Conservation (phyloP, 768 basidiomycete species). For the Mycena leptocephala region DNA sequence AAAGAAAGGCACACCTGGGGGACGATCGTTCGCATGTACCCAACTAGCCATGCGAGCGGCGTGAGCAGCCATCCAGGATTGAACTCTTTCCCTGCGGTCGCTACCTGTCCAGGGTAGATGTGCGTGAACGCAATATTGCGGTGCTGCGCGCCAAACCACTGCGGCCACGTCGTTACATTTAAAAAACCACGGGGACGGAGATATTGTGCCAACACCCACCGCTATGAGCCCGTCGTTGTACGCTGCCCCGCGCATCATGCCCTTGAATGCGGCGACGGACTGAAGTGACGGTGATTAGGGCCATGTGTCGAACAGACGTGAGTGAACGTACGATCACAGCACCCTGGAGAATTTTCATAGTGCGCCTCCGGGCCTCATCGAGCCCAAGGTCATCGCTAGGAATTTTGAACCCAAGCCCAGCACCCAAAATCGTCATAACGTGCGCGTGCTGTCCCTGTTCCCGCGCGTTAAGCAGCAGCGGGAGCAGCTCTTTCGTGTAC, state of each 20-base stretch:
- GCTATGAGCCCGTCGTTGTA: constrained; percentile 3
- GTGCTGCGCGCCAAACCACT: constrained; percentile 40
- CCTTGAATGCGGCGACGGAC: not conserved
- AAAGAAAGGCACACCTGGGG: not conserved
- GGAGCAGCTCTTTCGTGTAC: constrained; percentile 51
- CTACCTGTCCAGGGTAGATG: constrained; percentile 40
- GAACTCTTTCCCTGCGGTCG: not conserved
- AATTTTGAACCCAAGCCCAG: constrained; percentile 25
- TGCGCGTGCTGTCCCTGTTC: constrained; percentile 39
- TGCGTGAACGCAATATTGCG: constrained; percentile 42
- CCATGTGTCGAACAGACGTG: not conserved
- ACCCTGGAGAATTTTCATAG: not conserved
- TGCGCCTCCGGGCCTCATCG: not conserved
- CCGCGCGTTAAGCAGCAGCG: constrained; percentile 47
- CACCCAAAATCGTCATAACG: constrained; percentile 26
- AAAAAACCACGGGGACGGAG: not conserved
- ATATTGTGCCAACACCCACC: not conserved
- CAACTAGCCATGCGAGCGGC: not conserved
- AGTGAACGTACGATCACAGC: not conserved
- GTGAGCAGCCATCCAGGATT: constrained; percentile 11
- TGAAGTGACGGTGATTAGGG: not conserved
- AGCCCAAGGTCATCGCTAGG: not conserved
- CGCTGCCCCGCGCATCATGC: not conserved
- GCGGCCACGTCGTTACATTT: not conserved
- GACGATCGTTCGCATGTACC: not conserved